Percentiles rank a stretch among this genome's conserved stretches.
These are phyloP conservation scores for Entophlyctis luteolus DNA, from an alignment of 192 early-diverging fungal species.

Conservation along the genomic window DNA sequence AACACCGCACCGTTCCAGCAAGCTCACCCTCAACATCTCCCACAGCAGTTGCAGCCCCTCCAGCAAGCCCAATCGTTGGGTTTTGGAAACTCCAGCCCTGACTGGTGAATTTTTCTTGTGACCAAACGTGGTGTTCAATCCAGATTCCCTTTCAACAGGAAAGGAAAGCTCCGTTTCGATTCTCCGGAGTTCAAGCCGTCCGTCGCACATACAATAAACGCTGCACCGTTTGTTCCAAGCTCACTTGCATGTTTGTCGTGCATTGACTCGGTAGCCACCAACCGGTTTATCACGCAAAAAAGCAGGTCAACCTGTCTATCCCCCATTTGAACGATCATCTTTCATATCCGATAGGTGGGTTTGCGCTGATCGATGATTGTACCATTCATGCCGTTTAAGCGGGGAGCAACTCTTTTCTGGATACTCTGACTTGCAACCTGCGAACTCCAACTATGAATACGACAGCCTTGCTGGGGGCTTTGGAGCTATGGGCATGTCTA, in stretches of 20 bases:
- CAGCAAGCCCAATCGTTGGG: background rate
- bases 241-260: constrained; percentile 1
- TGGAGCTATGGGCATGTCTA: background rate
- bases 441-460: background rate
- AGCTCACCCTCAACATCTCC: background rate
- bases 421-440: background rate
- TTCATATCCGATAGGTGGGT: background rate
- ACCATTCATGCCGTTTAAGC: background rate
- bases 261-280: background rate
- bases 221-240: constrained; percentile 59
- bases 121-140: background rate
- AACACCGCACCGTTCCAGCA: background rate
- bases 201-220: constrained; percentile 17
- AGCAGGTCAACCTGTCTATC: constrained; percentile 6
- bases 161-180: constrained; percentile 61
- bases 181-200: constrained; percentile 66
- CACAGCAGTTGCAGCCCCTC: background rate
- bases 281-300: background rate
- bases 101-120: background rate
- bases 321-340: background rate
- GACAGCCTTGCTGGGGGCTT: background rate
- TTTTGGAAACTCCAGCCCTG: background rate
- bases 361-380: background rate
- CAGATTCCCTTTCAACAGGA: constrained; percentile 27
- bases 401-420: constrained; percentile 1